Conservation (phyloP, 2,329 filamentous ascomycete species). For the Endoconidiophora laricicola region DNA sequence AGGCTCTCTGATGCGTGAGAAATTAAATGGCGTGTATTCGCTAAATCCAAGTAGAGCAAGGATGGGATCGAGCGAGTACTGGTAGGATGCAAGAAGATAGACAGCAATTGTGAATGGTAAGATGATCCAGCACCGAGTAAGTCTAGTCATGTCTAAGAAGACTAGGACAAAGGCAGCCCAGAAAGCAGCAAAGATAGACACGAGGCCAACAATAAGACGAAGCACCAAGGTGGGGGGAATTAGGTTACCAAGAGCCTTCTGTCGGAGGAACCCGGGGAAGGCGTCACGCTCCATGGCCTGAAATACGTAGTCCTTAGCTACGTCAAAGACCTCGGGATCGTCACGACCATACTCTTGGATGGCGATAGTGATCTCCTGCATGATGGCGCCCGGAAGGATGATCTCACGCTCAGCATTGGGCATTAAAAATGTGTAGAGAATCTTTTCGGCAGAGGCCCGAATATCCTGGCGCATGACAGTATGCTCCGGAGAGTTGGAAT, state of each 20-base stretch:
- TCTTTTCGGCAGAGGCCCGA: conserved; percentile 87
- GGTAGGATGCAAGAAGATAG: conserved; percentile 78
- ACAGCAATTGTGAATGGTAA: conserved; percentile 83
- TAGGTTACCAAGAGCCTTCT: conserved; percentile 89
- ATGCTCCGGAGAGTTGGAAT: conserved; percentile 69
- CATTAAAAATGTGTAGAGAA: conserved; percentile 92
- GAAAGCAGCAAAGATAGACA: conserved; percentile 78
- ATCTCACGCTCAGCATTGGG: conserved; percentile 95
- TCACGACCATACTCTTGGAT: conserved; percentile 87
- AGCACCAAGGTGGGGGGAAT: conserved; percentile 82
- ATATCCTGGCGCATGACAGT: conserved; percentile 81
- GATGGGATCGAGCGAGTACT: conserved; percentile 87
- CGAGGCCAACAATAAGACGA: conserved; percentile 67
- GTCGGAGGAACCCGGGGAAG: conserved; percentile 89
- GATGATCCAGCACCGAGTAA: conserved; percentile 71
- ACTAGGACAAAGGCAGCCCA: conserved; percentile 92
- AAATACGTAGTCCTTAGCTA: conserved; percentile 97
- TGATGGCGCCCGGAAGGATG: conserved; percentile 74
- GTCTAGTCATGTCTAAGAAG: conserved; percentile 62
- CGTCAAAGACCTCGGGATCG: conserved; percentile 92
- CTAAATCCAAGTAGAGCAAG: conserved; percentile 79
- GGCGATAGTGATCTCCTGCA: conserved; percentile 65
- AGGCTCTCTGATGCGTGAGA: conserved; percentile 72
- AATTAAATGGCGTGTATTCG: conserved; percentile 93
- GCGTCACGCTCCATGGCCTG: conserved; percentile 99